Base-by-base conservation (phyloP, 495 filamentous ascomycete genomes). In the Tuber aestivum region DNA sequence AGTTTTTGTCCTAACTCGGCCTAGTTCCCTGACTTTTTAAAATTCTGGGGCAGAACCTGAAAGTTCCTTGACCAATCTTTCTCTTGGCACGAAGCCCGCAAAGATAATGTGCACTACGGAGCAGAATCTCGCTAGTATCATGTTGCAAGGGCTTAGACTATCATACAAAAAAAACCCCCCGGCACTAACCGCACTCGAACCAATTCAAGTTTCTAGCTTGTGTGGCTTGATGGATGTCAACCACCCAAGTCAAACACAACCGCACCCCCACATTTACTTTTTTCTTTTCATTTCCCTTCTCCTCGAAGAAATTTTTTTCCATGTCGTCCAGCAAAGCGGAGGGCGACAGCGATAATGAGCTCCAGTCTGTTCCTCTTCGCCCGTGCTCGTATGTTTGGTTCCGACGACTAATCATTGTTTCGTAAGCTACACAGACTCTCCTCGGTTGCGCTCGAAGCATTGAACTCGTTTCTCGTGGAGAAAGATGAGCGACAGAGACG, bases 381-480 rank as follows among this genome's bases (percentile, higher is more conserved):
- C 44, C 23, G n/a, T 18, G 18, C 56, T 65, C 35, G 27, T 35
- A 5, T 65, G 14, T 65, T 65, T 35, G 56, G 1, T 16, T 20
- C 56, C 27, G 56, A 5, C 56, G n/a, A 71, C 27, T 41, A 65
- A 40, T 61, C 38, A 21, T 41, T 73, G 32, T 27, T 69, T 4
- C 48, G 68, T 37, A 41, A 48, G 27, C 37, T 21, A 72, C 56
- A 75, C 69, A 83, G 82, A 65, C 87, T 94, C 72, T 89, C 92
- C 0, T 79, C 86, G 41, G 84, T 85, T 56, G 86, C 92, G 5
- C 87, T 92, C 32, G 85, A 85, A n/a, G 89, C 90, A 35, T 86
- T 94, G 48, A 85, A 89, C 74, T 85, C 88, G 70, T 94, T 95
- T 84, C 90, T 91, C 79, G 83, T 85, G 41, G 92, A 94, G 78